Evolutionary conservation across 441 rosid species (phyloP).

Genomic region (Erodium moschatum): DNA sequence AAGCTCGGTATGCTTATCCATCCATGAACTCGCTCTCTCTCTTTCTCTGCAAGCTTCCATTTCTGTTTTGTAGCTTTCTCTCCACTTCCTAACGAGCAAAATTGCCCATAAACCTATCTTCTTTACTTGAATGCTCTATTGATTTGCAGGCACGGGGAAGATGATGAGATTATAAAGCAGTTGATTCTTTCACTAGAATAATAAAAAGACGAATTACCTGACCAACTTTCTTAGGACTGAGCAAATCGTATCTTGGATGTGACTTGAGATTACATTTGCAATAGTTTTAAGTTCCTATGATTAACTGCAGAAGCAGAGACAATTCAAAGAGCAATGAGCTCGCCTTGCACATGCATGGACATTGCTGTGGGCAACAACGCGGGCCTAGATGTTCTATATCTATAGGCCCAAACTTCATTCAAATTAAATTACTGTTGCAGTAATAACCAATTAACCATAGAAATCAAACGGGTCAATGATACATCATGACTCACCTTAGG

Average conservation of each 20-base stretch:
- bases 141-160: too few species aligned
- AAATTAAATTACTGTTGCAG: too few species aligned
- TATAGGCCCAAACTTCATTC: not conserved
- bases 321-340: not conserved
- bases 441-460: too few species aligned
- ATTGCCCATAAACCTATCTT: not conserved
- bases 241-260: too few species aligned
- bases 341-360: not conserved
- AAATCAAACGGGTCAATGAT: too few species aligned
- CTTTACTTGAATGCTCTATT: not conserved
- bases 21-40: not conserved
- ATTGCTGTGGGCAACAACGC: not conserved
- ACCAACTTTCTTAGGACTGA: not conserved
- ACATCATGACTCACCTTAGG: too few species aligned
- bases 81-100: not conserved
- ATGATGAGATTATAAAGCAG: too few species aligned
- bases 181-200: not conserved
- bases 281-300: not conserved
- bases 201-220: not conserved
- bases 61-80: conserved; percentile 1
- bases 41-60: not conserved
- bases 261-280: not conserved
- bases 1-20: not conserved
- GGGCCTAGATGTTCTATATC: not conserved
- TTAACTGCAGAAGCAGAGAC: too few species aligned